phyloP scores from a whole-genome alignment of 352 stramenopile species.

The Globisporangium heterothallicum region DNA sequence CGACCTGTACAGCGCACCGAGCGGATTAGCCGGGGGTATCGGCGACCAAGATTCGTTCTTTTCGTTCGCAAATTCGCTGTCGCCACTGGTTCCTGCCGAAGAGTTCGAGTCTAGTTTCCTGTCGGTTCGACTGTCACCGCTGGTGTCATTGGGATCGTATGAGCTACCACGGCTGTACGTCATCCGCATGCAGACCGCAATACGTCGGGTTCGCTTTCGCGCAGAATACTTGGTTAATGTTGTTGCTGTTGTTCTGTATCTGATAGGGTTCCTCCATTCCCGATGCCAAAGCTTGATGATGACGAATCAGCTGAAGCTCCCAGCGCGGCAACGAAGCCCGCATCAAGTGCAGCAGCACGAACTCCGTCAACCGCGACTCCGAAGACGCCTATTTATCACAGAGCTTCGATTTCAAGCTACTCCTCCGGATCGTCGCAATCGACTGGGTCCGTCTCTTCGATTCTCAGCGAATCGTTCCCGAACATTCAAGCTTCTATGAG shows the following conservation, averaged over 20 bases:
- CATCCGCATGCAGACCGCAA: too few relatives aligned
- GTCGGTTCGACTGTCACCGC: conserved; percentile 51
- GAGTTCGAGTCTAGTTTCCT: conserved; percentile 64
- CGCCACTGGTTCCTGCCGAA: conserved; percentile 47
- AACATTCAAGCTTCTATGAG: conserved; percentile 79
- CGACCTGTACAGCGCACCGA: conserved; percentile 38
- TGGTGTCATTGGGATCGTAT: conserved; percentile 38
- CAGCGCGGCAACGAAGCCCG: background rate
- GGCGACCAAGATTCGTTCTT: conserved; percentile 77
- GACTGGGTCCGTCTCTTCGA: conserved; percentile 8
- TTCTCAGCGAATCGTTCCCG: conserved; percentile 55
- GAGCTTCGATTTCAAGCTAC: conserved; percentile 22
- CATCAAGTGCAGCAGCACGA: background rate
- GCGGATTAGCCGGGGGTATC: conserved; percentile 22
- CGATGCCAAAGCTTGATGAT: conserved; percentile 23
- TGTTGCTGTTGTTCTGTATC: background rate
- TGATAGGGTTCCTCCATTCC: conserved; percentile 57
- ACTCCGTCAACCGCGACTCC: conserved; percentile 11
- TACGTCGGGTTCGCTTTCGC: too few relatives aligned
- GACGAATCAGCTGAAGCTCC: conserved; percentile 4
- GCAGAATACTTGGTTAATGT: background rate
- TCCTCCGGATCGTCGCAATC: conserved; percentile 25
- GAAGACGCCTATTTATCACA: conserved; percentile 15
- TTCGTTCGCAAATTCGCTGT: conserved; percentile 73
- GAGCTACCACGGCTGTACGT: conserved; percentile 70